These are phyloP conservation scores for Pseudogymnoascus sp. DNA, from an alignment of 2,329 filamentous ascomycete genomes.

Conservation along the genomic window DNA sequence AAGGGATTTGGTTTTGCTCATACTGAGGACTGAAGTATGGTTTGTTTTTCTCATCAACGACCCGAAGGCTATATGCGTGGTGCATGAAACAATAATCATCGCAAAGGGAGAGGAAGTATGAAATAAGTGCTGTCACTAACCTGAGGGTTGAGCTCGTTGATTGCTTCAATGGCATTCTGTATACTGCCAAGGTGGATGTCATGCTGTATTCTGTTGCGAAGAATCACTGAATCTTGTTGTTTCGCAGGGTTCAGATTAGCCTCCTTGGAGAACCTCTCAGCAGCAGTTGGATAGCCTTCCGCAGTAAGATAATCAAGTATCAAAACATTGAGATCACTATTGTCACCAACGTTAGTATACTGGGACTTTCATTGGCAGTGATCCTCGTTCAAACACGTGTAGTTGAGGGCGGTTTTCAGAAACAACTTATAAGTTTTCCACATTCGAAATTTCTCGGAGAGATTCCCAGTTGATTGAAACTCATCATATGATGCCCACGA, in stretches of 20 bases:
- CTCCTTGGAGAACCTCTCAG: conserved; percentile 88
- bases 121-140: conserved; percentile 49
- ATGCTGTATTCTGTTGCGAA: conserved; percentile 75
- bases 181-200: conserved; percentile 83
- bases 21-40: conserved; percentile 77
- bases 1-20: conserved; percentile 49
- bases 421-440: conserved; percentile 83
- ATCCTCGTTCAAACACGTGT: background rate
- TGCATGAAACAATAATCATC: conserved; percentile 99
- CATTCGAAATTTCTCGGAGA: conserved; percentile 88
- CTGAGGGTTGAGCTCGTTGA: conserved; percentile 87
- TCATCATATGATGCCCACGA: conserved; percentile 59
- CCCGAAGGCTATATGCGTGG: conserved; percentile 92
- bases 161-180: conserved; percentile 72
- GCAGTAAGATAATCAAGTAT: conserved; percentile 96
- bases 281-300: conserved; percentile 88
- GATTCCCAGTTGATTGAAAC: conserved; percentile 95
- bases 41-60: conserved; percentile 81
- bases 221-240: conserved; percentile 65
- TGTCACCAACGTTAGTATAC: conserved; percentile 9
- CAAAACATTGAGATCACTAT: conserved; percentile 87
- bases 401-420: conserved; percentile 44
- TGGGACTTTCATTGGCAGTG: background rate
- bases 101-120: conserved; percentile 35
- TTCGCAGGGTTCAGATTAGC: conserved; percentile 76